Evolutionary conservation across 2,329 filamentous ascomycete species (phyloP).

Genomic region (Fusarium metavorans): DNA sequence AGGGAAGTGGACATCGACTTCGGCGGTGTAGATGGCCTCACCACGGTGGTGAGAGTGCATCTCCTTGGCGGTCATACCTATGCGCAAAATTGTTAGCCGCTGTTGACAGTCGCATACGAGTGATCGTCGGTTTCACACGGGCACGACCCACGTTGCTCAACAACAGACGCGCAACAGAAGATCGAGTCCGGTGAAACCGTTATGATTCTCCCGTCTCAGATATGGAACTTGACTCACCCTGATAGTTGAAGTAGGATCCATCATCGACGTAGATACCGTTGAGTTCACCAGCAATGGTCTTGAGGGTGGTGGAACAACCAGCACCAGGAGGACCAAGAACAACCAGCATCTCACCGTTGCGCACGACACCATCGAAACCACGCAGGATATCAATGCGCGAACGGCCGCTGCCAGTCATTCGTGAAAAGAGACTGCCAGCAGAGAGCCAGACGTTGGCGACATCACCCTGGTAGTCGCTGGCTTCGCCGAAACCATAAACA

Average conservation of each 20-base stretch:
- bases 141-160: slow-evolving; percentile 8
- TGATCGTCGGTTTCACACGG: slow-evolving; percentile 20
- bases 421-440: slow-evolving; percentile 55
- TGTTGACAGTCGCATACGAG: neutral
- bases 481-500: slow-evolving; percentile 74
- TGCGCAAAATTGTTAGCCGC: slow-evolving; percentile 28
- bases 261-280: slow-evolving; percentile 82
- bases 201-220: neutral
- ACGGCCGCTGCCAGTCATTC: slow-evolving; percentile 64
- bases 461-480: slow-evolving; percentile 78
- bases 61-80: slow-evolving; percentile 74
- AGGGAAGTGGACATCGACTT: slow-evolving; percentile 86
- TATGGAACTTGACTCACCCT: slow-evolving; percentile 61
- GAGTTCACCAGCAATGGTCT: slow-evolving; percentile 85
- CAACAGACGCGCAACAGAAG: neutral
- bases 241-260: slow-evolving; percentile 82
- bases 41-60: slow-evolving; percentile 85
- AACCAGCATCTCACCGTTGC: slow-evolving; percentile 80
- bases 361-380: slow-evolving; percentile 75
- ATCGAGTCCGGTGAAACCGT: slow-evolving; percentile 13
- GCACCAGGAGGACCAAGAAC: slow-evolving; percentile 78
- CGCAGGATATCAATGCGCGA: slow-evolving; percentile 76
- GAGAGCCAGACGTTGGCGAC: slow-evolving; percentile 72
- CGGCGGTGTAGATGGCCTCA: slow-evolving; percentile 88
- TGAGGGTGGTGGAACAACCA: slow-evolving; percentile 88